Base-by-base conservation (phyloP, 371 early-diverging fungal species). In the Mucor plumbeus region DNA sequence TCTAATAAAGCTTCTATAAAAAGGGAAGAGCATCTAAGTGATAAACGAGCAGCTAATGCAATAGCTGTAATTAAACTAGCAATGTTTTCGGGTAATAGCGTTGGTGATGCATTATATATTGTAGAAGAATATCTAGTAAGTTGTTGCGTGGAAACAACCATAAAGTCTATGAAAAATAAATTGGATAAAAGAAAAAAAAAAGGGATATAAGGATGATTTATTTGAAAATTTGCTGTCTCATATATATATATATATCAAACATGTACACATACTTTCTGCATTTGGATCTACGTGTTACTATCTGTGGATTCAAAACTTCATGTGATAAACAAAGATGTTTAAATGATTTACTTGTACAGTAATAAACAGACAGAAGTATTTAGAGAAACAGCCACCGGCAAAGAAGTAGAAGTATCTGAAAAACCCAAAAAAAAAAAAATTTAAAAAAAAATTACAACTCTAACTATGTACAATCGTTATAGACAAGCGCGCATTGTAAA, bases 1-100 rank as follows among this genome's bases (percentile, higher is more conserved):
- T 89, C 89, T 39, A 89, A 78, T 6, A 89, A 68, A 14, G 83
- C 85, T 74, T 89, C 79, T 44, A 75, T 62, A 26, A 83, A 61
- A 5, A 82, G 64, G 7, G 82, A 73, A 1, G 78, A 76, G 39
- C 81, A 82, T 61, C 80, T 60, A 26, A 84, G 64, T 3, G 80
- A 81, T 11, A 84, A 61, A 26, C 82, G 73, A 47, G 84, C 70
- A 14, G 85, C 81, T 26, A 80, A 57, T 7, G 84, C 74, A 10
- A 78, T 77, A 0, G 77, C 71, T 19, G 82, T 78, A 19, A 81
- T 74, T 50, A 75, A 63, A 59, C 44, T 74, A 40, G 84, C 85
- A 14, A 85, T 68, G 34, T 81, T 72, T 40, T 78, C 79, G 8
- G 84, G 83, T 15, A 83, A 48, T 36, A 83, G 65, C 0, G 83